Evolutionary conservation across 2,329 filamentous ascomycete species (phyloP).

Genomic region (Colletotrichum truncatum): DNA sequence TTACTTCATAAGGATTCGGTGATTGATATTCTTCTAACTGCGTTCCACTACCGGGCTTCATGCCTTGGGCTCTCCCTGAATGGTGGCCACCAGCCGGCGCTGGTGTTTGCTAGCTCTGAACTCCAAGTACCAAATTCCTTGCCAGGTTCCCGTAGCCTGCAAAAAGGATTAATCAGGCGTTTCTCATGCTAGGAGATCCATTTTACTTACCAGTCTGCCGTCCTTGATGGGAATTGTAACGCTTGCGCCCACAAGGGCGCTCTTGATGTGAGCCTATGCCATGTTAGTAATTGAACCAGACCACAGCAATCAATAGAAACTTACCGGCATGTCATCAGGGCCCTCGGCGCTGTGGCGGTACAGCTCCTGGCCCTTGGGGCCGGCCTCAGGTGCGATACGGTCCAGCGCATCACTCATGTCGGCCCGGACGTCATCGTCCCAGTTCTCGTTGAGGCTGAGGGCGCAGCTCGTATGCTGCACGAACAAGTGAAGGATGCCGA

Average conservation of each 20-base stretch:
- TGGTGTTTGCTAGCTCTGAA: slow-evolving; percentile 82
- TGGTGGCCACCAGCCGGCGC: slow-evolving; percentile 88
- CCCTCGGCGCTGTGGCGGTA: slow-evolving; percentile 93
- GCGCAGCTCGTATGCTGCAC: slow-evolving; percentile 96
- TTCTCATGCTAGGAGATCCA: not conserved
- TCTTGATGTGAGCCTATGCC: slow-evolving; percentile 88
- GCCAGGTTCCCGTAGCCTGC: slow-evolving; percentile 76
- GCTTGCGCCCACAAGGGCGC: slow-evolving; percentile 85
- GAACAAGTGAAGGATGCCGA: slow-evolving; percentile 88
- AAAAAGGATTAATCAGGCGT: not conserved
- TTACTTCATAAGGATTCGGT: not conserved
- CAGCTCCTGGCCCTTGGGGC: slow-evolving; percentile 75
- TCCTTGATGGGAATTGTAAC: slow-evolving; percentile 92
- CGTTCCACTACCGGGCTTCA: slow-evolving; percentile 29
- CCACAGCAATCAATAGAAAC: slow-evolving; percentile 27
- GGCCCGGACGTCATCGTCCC: slow-evolving; percentile 81
- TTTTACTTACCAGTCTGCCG: slow-evolving; percentile 72
- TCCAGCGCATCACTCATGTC: slow-evolving; percentile 97
- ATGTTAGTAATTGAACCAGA: slow-evolving; percentile 9
- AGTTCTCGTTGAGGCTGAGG: slow-evolving; percentile 93
- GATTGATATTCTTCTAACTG: not conserved
- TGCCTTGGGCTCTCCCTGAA: slow-evolving; percentile 81
- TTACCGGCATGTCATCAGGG: slow-evolving; percentile 89
- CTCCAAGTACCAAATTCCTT: slow-evolving; percentile 94
- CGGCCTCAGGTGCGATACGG: slow-evolving; percentile 82